Percentiles rank a stretch among this genome's conserved stretches.
Evolutionary conservation across 768 basidiomycete species (phyloP).

Genomic region (Leucocoprinus sp.): DNA sequence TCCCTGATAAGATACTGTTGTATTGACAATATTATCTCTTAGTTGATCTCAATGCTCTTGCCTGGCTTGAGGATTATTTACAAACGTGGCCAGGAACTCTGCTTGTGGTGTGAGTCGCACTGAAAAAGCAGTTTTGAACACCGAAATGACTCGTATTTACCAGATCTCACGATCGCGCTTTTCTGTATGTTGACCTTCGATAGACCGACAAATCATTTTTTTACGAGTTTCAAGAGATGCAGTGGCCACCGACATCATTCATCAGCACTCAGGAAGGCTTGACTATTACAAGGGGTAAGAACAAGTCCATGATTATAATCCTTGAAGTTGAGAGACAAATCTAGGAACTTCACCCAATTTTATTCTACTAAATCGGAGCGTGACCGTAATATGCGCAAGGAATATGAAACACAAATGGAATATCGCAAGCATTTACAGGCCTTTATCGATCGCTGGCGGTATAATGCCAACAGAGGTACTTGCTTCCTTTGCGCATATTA

Average conservation of each 20-base stretch:
- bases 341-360: slow-evolving; percentile 94
- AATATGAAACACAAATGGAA: slow-evolving; percentile 94
- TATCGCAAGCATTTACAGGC: slow-evolving; percentile 95
- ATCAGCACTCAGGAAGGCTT: slow-evolving; percentile 85
- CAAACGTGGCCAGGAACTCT: slow-evolving; percentile 92
- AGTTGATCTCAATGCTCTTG: slow-evolving; percentile 93
- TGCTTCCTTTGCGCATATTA: background rate
- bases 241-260: slow-evolving; percentile 97
- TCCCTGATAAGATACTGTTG: background rate
- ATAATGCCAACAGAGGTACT: slow-evolving; percentile 87
- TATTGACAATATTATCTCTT: slow-evolving; percentile 1
- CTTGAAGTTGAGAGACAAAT: slow-evolving; percentile 4
- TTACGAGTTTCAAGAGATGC: slow-evolving; percentile 52
- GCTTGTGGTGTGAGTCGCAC: slow-evolving; percentile 73
- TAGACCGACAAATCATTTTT: background rate
- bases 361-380: slow-evolving; percentile 98
- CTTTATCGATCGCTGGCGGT: slow-evolving; percentile 97
- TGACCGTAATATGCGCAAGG: slow-evolving; percentile 82
- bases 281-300: slow-evolving; percentile 95
- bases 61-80: slow-evolving; percentile 96
- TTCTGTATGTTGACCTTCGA: slow-evolving; percentile 49
- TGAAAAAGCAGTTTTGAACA: background rate
- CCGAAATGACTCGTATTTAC: slow-evolving; percentile 10
- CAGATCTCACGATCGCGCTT: slow-evolving; percentile 95
- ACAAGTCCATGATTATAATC: background rate